Conservation (phyloP, 2,329 filamentous ascomycete species). For the Fusarium sp. region DNA sequence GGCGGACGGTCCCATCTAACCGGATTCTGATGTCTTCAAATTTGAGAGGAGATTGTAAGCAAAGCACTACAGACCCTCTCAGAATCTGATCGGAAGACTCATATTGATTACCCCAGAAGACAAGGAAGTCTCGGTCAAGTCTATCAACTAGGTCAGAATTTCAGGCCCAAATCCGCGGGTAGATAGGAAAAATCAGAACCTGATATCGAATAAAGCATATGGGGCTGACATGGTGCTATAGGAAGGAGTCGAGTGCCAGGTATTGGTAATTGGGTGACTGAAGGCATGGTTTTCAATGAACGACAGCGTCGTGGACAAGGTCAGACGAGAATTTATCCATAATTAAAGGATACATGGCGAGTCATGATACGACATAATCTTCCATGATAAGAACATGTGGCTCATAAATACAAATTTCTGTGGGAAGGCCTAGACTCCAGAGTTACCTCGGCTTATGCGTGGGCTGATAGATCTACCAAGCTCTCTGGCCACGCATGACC, state of each 20-base stretch:
- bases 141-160: slow-evolving; percentile 55
- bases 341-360: not conserved
- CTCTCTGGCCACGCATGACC: not conserved
- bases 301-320: not conserved
- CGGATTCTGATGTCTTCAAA: slow-evolving; percentile 79
- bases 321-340: not conserved
- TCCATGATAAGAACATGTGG: not conserved
- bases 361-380: not conserved
- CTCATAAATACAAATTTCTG: not conserved
- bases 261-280: not conserved
- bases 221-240: slow-evolving; percentile 1
- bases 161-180: not conserved
- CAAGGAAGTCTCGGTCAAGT: slow-evolving; percentile 80
- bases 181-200: slow-evolving; percentile 53
- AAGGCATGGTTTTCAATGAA: slow-evolving; percentile 11
- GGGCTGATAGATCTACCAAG: slow-evolving; percentile 7
- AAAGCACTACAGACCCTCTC: slow-evolving; percentile 79
- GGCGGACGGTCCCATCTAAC: slow-evolving; percentile 74
- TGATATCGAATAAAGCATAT: slow-evolving; percentile 61
- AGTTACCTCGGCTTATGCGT: slow-evolving; percentile 27
- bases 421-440: not conserved
- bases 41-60: slow-evolving; percentile 73
- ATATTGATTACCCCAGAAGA: slow-evolving; percentile 78
- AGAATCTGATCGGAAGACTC: slow-evolving; percentile 80
- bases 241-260: not conserved